Conservation (phyloP, 345 rosid genomes). For the Raphanus raphanistrum region DNA sequence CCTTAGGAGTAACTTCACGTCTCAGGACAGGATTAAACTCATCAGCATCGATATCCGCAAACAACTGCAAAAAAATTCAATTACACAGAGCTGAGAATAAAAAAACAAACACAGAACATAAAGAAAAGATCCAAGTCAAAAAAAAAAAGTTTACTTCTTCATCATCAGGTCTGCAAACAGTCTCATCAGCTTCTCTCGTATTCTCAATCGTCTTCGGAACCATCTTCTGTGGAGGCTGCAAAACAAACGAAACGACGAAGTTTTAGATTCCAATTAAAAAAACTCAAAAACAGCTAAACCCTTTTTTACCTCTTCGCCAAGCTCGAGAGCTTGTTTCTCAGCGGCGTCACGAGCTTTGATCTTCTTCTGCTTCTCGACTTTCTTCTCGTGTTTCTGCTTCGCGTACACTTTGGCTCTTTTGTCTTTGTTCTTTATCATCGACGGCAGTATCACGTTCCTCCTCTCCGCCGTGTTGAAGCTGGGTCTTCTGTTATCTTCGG, state of each 20-base stretch:
- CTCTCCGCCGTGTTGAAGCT: constrained; percentile 31
- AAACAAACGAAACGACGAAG: not conserved
- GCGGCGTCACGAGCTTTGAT: constrained; percentile 74
- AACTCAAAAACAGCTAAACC: not conserved
- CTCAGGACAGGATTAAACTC: constrained; percentile 72
- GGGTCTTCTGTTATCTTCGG: constrained; percentile 17
- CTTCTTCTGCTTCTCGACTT: constrained; percentile 86
- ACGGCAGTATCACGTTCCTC: constrained; percentile 68
- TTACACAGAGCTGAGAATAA: no score
- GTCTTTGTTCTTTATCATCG: constrained; percentile 90
- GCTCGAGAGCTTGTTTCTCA: constrained; percentile 77
- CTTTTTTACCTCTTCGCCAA: constrained; percentile 79
- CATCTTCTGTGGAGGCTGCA: constrained; percentile 68
- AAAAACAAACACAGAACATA: no score
- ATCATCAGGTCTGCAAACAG: constrained; percentile 86
- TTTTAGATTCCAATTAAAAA: not conserved
- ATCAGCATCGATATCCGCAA: constrained; percentile 85
- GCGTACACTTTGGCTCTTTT: constrained; percentile 81
- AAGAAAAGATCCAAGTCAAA: not conserved
- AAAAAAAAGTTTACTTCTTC: constrained; percentile 61
- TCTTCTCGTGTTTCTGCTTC: constrained; percentile 78
- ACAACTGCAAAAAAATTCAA: constrained; percentile 46
- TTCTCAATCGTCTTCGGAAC: constrained; percentile 89
- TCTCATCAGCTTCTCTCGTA: constrained; percentile 85
- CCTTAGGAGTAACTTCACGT: constrained; percentile 58